These are phyloP conservation scores for Hemisphaericaspora subhashii DNA, from an alignment of 1,139 yeast genomes.

Conservation along the genomic window DNA sequence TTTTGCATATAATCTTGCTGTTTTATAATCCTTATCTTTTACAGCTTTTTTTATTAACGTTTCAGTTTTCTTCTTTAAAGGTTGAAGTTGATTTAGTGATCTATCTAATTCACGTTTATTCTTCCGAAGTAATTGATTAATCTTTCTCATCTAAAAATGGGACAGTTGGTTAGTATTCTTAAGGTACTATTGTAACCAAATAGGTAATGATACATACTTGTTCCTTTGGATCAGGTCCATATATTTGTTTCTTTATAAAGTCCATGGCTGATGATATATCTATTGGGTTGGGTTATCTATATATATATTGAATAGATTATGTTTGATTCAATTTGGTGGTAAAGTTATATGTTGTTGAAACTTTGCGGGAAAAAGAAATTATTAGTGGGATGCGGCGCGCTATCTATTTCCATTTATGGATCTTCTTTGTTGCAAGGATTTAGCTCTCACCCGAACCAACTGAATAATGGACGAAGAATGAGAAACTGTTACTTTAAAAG, in stretches of 20 bases:
- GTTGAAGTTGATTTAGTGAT: slow-evolving; percentile 64
- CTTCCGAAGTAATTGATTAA: slow-evolving; percentile 78
- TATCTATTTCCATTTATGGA: not conserved
- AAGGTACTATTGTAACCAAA: slow-evolving; percentile 9
- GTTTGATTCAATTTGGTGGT: not conserved
- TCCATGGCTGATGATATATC: slow-evolving; percentile 60
- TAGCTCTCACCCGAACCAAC: too few relatives aligned
- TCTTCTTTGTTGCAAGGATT: not conserved
- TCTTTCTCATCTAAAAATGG: slow-evolving; percentile 60
- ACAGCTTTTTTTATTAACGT: slow-evolving; percentile 70
- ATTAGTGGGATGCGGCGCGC: not conserved
- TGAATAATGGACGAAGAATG: too few relatives aligned
- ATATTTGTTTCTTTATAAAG: slow-evolving; percentile 74
- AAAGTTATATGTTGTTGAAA: not conserved
- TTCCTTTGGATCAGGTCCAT: slow-evolving; percentile 96
- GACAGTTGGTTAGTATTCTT: slow-evolving; percentile 19
- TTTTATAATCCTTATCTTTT: slow-evolving; percentile 72
- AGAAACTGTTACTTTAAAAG: too few relatives aligned
- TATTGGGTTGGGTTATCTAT: not conserved
- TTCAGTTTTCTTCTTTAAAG: slow-evolving; percentile 73
- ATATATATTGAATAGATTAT: too few relatives aligned
- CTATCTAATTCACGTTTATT: slow-evolving; percentile 83
- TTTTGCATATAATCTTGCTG: slow-evolving; percentile 77
- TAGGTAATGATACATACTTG: slow-evolving; percentile 54
- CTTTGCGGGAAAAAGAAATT: not conserved